These are phyloP conservation scores for Raffaelea ambrosiae DNA, from an alignment of 2,329 filamentous ascomycete species.

Conservation along the genomic window DNA sequence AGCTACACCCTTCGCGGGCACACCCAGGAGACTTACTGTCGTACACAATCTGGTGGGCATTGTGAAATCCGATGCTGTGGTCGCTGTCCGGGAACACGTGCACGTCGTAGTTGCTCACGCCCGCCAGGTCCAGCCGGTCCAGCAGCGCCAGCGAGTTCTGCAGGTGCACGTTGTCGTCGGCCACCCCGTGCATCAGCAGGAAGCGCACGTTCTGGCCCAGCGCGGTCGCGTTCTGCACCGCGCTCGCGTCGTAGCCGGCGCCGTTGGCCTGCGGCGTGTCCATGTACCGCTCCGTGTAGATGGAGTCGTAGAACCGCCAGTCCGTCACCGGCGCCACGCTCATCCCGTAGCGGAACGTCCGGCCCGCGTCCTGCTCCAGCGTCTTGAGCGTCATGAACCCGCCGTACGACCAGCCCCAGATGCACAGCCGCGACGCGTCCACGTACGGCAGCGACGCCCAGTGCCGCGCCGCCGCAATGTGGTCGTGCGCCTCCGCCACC, in stretches of 20 bases:
- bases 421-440: slow-evolving; percentile 72
- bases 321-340: slow-evolving; percentile 97
- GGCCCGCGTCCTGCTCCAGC: slow-evolving; percentile 79
- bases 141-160: slow-evolving; percentile 86
- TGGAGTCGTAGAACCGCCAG: slow-evolving; percentile 90
- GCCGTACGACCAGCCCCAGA: slow-evolving; percentile 98
- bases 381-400: slow-evolving; percentile 95
- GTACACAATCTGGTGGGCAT: slow-evolving; percentile 84
- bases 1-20: too few relatives aligned
- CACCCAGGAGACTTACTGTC: slow-evolving; percentile 58
- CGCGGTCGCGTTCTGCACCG: slow-evolving; percentile 65
- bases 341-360: slow-evolving; percentile 94
- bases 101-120: slow-evolving; percentile 89
- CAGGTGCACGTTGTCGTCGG: slow-evolving; percentile 95
- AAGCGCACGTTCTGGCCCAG: slow-evolving; percentile 75
- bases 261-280: slow-evolving; percentile 79
- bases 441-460: slow-evolving; percentile 79
- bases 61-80: slow-evolving; percentile 91
- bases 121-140: slow-evolving; percentile 73
- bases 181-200: slow-evolving; percentile 91
- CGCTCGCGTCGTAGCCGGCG: slow-evolving; percentile 65
- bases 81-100: slow-evolving; percentile 96
- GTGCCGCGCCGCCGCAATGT: slow-evolving; percentile 80
- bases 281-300: slow-evolving; percentile 98
- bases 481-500: slow-evolving; percentile 75